Evolutionary conservation across 2,329 filamentous ascomycete genomes (phyloP), one percentile per base, ranked within the genome.

Genomic region (Cercospora sp.): DNA sequence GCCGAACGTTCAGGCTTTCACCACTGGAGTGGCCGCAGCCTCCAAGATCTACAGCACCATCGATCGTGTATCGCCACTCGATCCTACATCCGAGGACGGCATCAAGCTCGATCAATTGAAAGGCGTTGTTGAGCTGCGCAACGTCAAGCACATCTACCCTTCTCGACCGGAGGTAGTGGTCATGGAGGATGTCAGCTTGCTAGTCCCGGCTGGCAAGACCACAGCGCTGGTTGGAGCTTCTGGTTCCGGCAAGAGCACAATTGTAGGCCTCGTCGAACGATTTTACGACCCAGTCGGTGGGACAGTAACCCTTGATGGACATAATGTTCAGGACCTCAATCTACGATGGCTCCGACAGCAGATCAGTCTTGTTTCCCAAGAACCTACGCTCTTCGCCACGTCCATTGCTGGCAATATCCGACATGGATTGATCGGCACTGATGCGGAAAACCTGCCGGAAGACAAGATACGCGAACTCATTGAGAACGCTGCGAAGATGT

Each of bases 21-120:
- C 90, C 1, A 92, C 90, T 13, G 91, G 89, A 45, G 82, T 96
- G 5, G 92, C 92, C 33, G 94, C 95, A 2, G 93, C 92, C 3
- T 87, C 88, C 65, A 98, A 98, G 83, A 97, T 99, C 70, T 97
- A 91, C 82, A 91, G 89, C 77, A 97, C 94, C 1, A 98, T 98
- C 73, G 94, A 98, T 79, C 90, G 95, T 63, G 75, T 82, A 3
- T 97, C 95, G 0, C 93, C 94, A 0, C 84, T 98, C 59, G 91
- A 99, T 75, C 89, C 94, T 0, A 87, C 88, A 5, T 87, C 86
- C 2, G 86, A 90, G 1, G 83, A 85, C 8, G 95, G 94, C n/a
- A 83, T 87, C 68, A 93, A 85, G 72, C 85, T 96, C 1, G 89
- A 93, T 1, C 80, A 87, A 20, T 85, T 97, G 1, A 84, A 90